Evolutionary conservation across 169 alveolate species (phyloP).

Genomic region (Eimeria acervulina): DNA sequence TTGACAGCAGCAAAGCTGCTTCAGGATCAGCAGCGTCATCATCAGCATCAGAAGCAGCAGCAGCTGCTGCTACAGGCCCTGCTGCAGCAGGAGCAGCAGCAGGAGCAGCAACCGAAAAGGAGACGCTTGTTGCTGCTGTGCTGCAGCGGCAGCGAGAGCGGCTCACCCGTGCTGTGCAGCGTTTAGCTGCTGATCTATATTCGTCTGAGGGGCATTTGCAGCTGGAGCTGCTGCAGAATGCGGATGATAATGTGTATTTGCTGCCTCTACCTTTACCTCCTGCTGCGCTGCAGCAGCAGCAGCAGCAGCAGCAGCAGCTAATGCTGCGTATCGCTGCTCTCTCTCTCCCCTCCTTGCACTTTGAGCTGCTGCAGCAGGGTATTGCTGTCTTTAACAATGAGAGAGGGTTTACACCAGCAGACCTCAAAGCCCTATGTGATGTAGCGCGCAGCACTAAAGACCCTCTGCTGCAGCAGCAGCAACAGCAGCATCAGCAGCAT

Average conservation of each 20-base stretch:
- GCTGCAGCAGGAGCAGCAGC: not conserved
- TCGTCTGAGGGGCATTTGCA: constrained; percentile 77
- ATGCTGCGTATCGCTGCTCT: constrained; percentile 1
- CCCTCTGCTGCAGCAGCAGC: constrained; percentile 37
- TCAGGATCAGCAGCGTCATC: not conserved
- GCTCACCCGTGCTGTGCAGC: constrained; percentile 82
- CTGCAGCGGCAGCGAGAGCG: constrained; percentile 79
- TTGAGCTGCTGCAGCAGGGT: constrained; percentile 82
- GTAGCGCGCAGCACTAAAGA: constrained; percentile 86
- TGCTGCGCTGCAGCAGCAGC: constrained; percentile 19
- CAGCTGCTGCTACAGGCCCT: not conserved
- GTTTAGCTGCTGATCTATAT: constrained; percentile 77
- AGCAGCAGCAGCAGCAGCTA: constrained; percentile 27
- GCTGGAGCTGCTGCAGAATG: constrained; percentile 88
- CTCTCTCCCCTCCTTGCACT: constrained; percentile 83
- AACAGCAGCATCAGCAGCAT: constrained; percentile 26
- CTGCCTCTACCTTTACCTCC: constrained; percentile 36
- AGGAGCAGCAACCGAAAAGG: not conserved
- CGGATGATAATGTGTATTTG: constrained; percentile 85
- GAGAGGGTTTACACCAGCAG: constrained; percentile 85
- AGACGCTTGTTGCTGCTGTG: constrained; percentile 46
- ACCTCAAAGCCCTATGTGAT: constrained; percentile 86
- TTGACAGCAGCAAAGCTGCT: not conserved
- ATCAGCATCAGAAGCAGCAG: not conserved
- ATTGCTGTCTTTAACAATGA: constrained; percentile 85